Base-by-base conservation (phyloP, 2,329 filamentous ascomycete species). In the Trichophyton rubrum region DNA sequence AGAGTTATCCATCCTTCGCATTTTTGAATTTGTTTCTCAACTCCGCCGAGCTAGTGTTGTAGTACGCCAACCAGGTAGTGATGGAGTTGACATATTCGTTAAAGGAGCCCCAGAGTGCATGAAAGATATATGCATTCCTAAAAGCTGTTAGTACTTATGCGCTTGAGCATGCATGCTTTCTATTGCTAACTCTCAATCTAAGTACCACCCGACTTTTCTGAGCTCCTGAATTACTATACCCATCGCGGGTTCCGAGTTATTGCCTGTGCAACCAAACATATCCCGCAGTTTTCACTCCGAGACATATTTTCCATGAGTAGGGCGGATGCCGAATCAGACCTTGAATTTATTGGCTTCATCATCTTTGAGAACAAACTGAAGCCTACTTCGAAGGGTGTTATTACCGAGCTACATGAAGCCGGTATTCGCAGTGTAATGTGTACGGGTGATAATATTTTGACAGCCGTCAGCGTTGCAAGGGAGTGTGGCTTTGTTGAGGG, bases 311-410 rank as follows among this genome's bases (percentile, higher is more conserved):
- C 95, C 76, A 91, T 97, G 86, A 88, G 85, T 66, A 86, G 93
- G 33, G 77, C 85, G 43, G 88, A 96, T 59, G 91, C 88, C 7
- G 93, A 99, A 73, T 87, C 83, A 2, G 80, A 85, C 35, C 81
- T 99, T 9, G 85, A 92, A 53, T 97, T 99, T 69, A 82, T 91
- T 40, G 93, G 93, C 3, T 99, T 99, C 75, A 97, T 99, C 69
- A 87, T 99, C 59, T 99, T 99, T 67, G 93, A 99, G 75, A 99
- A 99, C 76, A 99, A 99, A 75, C 78, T 99, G 63, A 99, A 99
- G 73, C 86, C 89, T 1, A 90, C 84, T 20, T 96, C 92, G 0
- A 82, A 88, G 1, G 82, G 81, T 1, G 88, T 96, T 38, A 83
- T 99, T 27, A 82, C 87, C 60, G 91, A 97, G 74, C 80, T 99